A percentile compares a stretch with the other conserved stretches of the same genome.
Evolutionary conservation across 1,284 basidiomycete species (phyloP).

Genomic region (Volvariella surrecta): DNA sequence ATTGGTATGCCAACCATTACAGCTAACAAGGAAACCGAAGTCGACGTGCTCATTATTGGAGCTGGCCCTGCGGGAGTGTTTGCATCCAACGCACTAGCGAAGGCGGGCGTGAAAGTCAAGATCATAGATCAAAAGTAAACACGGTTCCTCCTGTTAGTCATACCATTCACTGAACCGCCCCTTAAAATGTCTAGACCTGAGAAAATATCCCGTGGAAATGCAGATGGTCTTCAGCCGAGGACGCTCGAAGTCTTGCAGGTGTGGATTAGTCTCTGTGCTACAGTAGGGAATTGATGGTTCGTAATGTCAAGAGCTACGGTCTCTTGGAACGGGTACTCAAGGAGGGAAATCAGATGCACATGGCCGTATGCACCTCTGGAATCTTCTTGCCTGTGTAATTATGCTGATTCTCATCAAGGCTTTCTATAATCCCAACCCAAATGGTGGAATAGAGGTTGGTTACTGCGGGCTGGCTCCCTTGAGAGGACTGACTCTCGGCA

Average conservation of each 20-base stretch:
- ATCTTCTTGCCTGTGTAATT: neutral
- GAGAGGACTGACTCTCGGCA: neutral
- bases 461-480: neutral
- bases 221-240: conserved; percentile 72
- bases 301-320: conserved; percentile 63
- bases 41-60: conserved; percentile 49
- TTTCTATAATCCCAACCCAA: conserved; percentile 58
- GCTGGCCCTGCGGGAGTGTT: conserved; percentile 47
- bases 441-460: conserved; percentile 53
- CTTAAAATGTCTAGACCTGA: conserved; percentile 38
- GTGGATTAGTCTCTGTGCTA: neutral
- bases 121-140: conserved; percentile 61
- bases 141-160: neutral
- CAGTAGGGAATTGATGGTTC: neutral
- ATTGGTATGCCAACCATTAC: too few species aligned
- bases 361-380: conserved; percentile 35
- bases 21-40: conserved; percentile 27
- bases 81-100: conserved; percentile 56
- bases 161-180: conserved; percentile 2
- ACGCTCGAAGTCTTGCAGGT: conserved; percentile 74
- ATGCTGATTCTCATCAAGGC: conserved; percentile 31
- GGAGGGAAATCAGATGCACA: conserved; percentile 62
- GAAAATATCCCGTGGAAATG: conserved; percentile 61
- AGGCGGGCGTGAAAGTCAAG: conserved; percentile 50
- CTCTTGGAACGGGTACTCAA: conserved; percentile 45